Evolutionary conservation across 2,329 filamentous ascomycete species (phyloP).

Genomic region (Helotiales sp.): DNA sequence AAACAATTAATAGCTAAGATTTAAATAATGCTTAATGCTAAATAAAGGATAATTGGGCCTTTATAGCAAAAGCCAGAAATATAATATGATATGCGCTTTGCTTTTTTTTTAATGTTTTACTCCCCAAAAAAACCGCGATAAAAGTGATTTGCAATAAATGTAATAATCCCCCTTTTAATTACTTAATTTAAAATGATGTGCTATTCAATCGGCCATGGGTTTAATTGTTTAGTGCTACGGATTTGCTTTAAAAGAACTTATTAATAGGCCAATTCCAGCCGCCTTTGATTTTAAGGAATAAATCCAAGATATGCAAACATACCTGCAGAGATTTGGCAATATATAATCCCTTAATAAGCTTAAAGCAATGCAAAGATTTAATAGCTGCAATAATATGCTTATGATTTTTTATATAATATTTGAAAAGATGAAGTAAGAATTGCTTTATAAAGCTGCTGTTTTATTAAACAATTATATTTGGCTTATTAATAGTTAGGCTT

Average conservation of each 20-base stretch:
- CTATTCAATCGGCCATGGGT: constrained; percentile 90
- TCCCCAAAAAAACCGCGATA: no score
- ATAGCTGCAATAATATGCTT: constrained; percentile 80
- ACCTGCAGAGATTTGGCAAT: constrained; percentile 73
- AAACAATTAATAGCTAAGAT: constrained; percentile 82
- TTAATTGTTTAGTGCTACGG: constrained; percentile 96
- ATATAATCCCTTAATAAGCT: constrained; percentile 79
- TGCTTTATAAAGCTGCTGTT: constrained; percentile 84
- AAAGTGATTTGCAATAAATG: constrained; percentile 43
- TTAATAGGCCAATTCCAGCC: constrained; percentile 51
- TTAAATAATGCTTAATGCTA: constrained; percentile 78
- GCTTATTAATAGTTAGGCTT: no score
- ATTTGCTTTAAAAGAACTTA: constrained; percentile 83
- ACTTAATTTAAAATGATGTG: constrained; percentile 88
- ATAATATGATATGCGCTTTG: constrained; percentile 91
- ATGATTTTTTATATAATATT: constrained; percentile 84
- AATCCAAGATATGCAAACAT: constrained; percentile 78
- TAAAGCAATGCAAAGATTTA: constrained; percentile 73
- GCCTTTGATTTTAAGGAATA: constrained; percentile 66
- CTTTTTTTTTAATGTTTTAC: constrained; percentile 83
- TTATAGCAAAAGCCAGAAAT: constrained; percentile 84
- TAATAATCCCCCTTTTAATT: constrained; percentile 55
- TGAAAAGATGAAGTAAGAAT: constrained; percentile 83
- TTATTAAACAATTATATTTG: constrained; percentile 82
- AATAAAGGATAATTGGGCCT: constrained; percentile 90